Base-by-base conservation (phyloP, 2,329 filamentous ascomycete species). In the Exophiala oligosperma region DNA sequence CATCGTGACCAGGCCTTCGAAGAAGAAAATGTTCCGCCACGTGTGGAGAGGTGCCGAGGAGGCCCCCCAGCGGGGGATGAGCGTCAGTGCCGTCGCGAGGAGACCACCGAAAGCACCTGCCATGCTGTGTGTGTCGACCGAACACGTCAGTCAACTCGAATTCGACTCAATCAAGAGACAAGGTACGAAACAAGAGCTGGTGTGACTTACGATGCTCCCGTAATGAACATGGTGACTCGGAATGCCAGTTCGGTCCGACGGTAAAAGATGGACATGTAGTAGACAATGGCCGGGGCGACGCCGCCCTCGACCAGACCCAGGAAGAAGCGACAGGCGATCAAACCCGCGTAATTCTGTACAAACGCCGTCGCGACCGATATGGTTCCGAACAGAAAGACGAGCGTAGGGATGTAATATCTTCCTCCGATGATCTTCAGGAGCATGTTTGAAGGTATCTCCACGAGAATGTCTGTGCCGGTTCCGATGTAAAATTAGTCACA, bases 31-130 rank as follows among this genome's bases (percentile, higher is more conserved):
- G 32, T 52, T 52, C 32, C 49, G 44, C 49, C 49, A 52, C 24
- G 49, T 52, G 28, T 52, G 49, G 21, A 52, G 44, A 5, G 12
- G 43, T 4, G 21, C 21, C 11, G 21, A 24, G 6, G 23, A 21
- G 32, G 41, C 26, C 3, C 49, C 49, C 49, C 49, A 52, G 49
- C 49, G 49, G 7, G 56, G 56, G 73, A 77, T 69, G 29, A 71
- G 76, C 76, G 73, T 76, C 65, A 86, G 76, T 3, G 88, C 88
- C 53, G 84, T 90, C 14, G 88, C 86, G 1, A 91, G 76, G 49
- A 91, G 85, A 55, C 88, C 86, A 0, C 85, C 78, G 64, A 87
- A 87, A 1, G 84, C 88, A 0, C 84, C 81, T 0, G 87, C 85
- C 4, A 88, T 77, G 61, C 82, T 28, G 7, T 4, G 26, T 28